These are phyloP conservation scores for Fusarium tjaetaba DNA, from an alignment of 2,329 filamentous ascomycete species.

Conservation along the genomic window DNA sequence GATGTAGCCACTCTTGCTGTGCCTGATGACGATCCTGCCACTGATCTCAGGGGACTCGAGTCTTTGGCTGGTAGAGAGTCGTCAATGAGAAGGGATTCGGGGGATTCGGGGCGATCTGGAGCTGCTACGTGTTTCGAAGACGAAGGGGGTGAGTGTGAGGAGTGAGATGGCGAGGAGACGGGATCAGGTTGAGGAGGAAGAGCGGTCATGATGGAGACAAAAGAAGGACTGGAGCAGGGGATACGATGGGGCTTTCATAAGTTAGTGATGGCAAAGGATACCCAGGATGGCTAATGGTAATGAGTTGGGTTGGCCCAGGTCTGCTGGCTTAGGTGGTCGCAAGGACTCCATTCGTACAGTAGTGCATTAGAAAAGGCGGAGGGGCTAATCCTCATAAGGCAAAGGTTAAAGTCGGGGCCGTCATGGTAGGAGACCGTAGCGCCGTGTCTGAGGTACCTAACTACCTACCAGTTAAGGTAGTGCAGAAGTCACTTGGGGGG, in stretches of 20 bases:
- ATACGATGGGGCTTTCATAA: conserved; percentile 38
- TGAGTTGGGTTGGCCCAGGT: conserved; percentile 15
- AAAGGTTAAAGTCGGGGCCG: conserved; percentile 28
- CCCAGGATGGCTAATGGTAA: conserved; percentile 13
- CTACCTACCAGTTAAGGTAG: too few relatives aligned
- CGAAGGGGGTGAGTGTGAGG: conserved; percentile 16
- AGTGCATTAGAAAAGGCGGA: conserved; percentile 35
- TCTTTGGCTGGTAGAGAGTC: conserved; percentile 10
- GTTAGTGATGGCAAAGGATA: conserved; percentile 29
- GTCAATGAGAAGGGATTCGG: conserved; percentile 20
- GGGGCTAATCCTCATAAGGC: conserved; percentile 25
- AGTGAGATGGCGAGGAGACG: conserved; percentile 19
- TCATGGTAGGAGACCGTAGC: conserved; percentile 27
- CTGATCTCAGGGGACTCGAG: conserved; percentile 5
- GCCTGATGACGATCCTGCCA: conserved; percentile 15
- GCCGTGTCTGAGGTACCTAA: conserved; percentile 8
- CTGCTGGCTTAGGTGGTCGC: conserved; percentile 31
- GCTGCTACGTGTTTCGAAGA: conserved; percentile 17
- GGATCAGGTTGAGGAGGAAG: conserved; percentile 33
- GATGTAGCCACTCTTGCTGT: conserved; percentile 9
- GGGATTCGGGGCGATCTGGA: conserved; percentile 10
- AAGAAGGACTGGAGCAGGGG: conserved; percentile 36
- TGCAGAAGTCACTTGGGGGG: conserved; percentile 5
- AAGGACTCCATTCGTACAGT: conserved; percentile 33
- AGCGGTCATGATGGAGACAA: conserved; percentile 39